These are phyloP conservation scores for Bassia scoparia DNA, from an alignment of 148 eudicot genomes.

Conservation along the genomic window DNA sequence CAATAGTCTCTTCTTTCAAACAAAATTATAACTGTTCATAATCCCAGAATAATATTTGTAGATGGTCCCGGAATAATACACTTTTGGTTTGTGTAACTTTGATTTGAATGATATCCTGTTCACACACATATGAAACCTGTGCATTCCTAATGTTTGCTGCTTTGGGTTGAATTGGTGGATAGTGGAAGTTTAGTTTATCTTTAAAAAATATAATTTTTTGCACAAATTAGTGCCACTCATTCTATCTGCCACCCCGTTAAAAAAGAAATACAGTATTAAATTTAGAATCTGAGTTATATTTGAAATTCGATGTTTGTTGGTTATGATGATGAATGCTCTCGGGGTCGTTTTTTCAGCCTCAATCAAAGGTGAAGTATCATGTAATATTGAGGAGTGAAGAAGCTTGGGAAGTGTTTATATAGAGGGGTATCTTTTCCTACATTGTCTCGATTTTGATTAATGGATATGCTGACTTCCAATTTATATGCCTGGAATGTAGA, in stretches of 20 bases:
- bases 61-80: too few species aligned
- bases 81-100: too few species aligned
- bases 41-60: too few species aligned
- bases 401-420: conserved; percentile 66
- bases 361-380: conserved; percentile 32
- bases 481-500: not conserved
- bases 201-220: not conserved
- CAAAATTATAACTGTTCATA: too few species aligned
- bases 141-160: not conserved
- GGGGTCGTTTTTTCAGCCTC: conserved; percentile 38
- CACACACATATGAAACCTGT: not conserved
- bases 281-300: not conserved
- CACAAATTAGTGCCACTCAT: not conserved
- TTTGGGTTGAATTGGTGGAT: not conserved
- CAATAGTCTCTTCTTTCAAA: too few species aligned
- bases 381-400: conserved; percentile 34
- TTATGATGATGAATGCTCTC: conserved; percentile 12
- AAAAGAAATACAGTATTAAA: not conserved
- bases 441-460: conserved; percentile 60
- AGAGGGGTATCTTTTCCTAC: conserved; percentile 64
- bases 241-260: not conserved
- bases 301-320: not conserved
- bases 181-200: not conserved
- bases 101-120: too few species aligned
- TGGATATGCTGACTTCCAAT: conserved; percentile 39